Base-by-base conservation (phyloP, 345 rosid genomes). In the Cochlearia excelsa region DNA sequence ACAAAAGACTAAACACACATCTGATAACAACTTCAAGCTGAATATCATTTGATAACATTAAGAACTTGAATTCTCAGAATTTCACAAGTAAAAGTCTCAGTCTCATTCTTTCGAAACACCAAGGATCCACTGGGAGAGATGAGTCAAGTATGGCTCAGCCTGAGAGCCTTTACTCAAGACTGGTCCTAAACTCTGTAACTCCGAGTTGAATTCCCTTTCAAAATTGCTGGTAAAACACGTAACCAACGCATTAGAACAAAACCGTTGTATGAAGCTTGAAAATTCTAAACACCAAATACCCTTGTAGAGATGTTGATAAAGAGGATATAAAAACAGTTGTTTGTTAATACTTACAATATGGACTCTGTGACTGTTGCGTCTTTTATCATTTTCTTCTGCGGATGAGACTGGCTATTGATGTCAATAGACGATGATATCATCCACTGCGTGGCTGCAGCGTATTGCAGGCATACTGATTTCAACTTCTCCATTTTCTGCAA, bases 381-480 rank as follows among this genome's bases (percentile, higher is more conserved):
- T 69, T 51, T 80, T 6, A 71, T 77, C 63, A 77, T 74, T 58
- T 73, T 70, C 65, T 79, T 80, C 47, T 72, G 61, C 4, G 68
- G 58, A 68, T 69, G 80, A 54, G 86, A 76, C 55, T 51, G 68
- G 68, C 71, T 67, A 65, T 75, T 74, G 53, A 89, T 80, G 66
- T 82, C 90, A 9, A 85, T 38, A 11, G 95, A 87, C 10, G 95
- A 87, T 49, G 99, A 80, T 82, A 93, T 81, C 71, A 93, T 68
- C 97, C 99, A 89, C 64, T 87, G 97, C 47, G 95, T 82, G 29
- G 99, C 99, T 26, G 92, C 88, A 3, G 95, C 95, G 61, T 87
- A 93, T 63, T 87, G 97, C 59, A 87, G 73, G 71, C 97, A 93
- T 69, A 89, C 54, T 3, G 85, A 81, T 77, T 87, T 87, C 75